These are phyloP conservation scores for Saccharomycodes ludwigii DNA, from an alignment of 805 yeast genomes.

Conservation along the genomic window DNA sequence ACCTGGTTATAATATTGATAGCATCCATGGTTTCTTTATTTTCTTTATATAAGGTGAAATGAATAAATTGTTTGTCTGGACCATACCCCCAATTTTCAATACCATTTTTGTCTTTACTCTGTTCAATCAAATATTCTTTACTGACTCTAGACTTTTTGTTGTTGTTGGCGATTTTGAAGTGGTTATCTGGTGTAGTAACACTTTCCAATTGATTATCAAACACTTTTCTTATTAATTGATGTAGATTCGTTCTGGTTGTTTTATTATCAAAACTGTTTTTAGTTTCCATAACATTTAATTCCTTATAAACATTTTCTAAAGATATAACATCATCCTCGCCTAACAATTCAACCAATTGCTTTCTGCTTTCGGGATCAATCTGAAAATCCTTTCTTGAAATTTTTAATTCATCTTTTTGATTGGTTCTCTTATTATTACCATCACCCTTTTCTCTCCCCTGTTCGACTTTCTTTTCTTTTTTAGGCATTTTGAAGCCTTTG, in stretches of 20 bases:
- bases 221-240: slow-evolving; percentile 59
- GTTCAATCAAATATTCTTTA: slow-evolving; percentile 26
- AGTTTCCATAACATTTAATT: slow-evolving; percentile 49
- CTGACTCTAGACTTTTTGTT: slow-evolving; percentile 29
- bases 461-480: slow-evolving; percentile 29
- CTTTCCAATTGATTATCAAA: slow-evolving; percentile 71
- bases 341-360: slow-evolving; percentile 37
- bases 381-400: slow-evolving; percentile 25
- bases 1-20: slow-evolving; percentile 58
- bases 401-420: slow-evolving; percentile 15
- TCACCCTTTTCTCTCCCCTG: slow-evolving; percentile 14
- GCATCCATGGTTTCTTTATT: slow-evolving; percentile 97
- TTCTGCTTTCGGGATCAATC: slow-evolving; percentile 34
- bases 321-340: slow-evolving; percentile 49
- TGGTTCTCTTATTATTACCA: slow-evolving; percentile 2
- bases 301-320: slow-evolving; percentile 41
- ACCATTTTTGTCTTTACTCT: slow-evolving; percentile 31
- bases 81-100: slow-evolving; percentile 66
- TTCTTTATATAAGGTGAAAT: slow-evolving; percentile 78
- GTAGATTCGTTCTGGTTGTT: slow-evolving; percentile 62
- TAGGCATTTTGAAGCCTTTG: slow-evolving; percentile 51
- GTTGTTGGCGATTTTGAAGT: slow-evolving; percentile 49
- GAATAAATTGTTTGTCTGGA: slow-evolving; percentile 51
- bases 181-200: slow-evolving; percentile 55
- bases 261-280: slow-evolving; percentile 50